Evolutionary conservation across 148 eudicot genomes (phyloP).

Genomic region (Mesembryanthemum crystallinum): DNA sequence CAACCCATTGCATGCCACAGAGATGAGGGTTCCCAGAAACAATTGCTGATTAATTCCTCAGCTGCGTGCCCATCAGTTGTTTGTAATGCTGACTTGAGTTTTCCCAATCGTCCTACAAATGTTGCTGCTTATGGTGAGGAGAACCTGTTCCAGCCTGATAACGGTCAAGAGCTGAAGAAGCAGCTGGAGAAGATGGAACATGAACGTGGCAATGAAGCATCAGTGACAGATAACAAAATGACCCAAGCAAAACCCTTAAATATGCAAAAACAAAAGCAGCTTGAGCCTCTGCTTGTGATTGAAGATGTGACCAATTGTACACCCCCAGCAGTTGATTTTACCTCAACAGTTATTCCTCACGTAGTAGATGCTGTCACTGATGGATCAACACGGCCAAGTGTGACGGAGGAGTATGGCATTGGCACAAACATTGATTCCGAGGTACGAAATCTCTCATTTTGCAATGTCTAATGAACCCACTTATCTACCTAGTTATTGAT

Average conservation of each 20-base stretch:
- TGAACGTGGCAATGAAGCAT: conserved; percentile 26
- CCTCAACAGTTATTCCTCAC: conserved; percentile 26
- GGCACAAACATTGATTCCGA: conserved; percentile 36
- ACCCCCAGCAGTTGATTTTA: conserved; percentile 28
- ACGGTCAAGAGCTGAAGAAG: conserved; percentile 28
- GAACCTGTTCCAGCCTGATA: conserved; percentile 42
- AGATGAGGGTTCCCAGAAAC: conserved; percentile 27
- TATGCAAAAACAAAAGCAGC: conserved; percentile 33
- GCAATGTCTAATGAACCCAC: conserved; percentile 11
- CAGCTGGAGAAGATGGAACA: conserved; percentile 29
- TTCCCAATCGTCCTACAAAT: conserved; percentile 23
- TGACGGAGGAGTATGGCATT: conserved; percentile 36
- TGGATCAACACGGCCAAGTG: conserved; percentile 32
- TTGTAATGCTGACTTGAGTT: conserved; percentile 26
- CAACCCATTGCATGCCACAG: conserved; percentile 30
- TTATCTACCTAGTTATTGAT: conserved; percentile 24
- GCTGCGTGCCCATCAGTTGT: conserved; percentile 28
- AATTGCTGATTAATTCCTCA: conserved; percentile 21
- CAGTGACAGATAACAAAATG: conserved; percentile 17
- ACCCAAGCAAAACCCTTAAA: conserved; percentile 23
- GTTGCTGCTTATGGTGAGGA: conserved; percentile 35
- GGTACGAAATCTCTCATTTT: conserved; percentile 35
- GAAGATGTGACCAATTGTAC: conserved; percentile 34
- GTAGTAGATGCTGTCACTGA: conserved; percentile 29
- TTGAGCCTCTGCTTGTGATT: conserved; percentile 38